phyloP scores from a whole-genome alignment of 352 stramenopile genomes.

The Phytophthora megakarya region DNA sequence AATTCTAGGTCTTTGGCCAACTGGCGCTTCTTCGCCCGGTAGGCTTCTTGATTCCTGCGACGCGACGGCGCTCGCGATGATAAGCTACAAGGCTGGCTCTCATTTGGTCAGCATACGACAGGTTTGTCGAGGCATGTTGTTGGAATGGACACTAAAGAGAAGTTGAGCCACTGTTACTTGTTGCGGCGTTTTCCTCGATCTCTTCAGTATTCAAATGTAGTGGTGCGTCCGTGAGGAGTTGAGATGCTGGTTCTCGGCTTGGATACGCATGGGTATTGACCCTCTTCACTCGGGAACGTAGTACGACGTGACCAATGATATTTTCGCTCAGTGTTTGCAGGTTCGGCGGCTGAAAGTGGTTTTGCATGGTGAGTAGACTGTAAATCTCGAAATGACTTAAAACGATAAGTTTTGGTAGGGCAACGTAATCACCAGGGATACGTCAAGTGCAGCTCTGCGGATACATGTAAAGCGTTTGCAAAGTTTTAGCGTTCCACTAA shows the following conservation, averaged over 20 bases:
- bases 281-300: neutral
- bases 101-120: neutral
- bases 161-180: neutral
- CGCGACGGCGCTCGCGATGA: neutral
- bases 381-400: no score
- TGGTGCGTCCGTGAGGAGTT: no score
- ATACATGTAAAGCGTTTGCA: no score
- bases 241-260: no score
- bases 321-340: neutral
- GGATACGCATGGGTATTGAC: neutral
- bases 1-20: neutral
- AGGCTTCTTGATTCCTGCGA: neutral
- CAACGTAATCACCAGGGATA: no score
- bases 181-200: neutral
- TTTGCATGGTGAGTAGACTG: neutral
- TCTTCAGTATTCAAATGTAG: neutral
- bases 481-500: no score
- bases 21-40: neutral
- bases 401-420: no score
- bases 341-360: neutral
- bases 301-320: neutral
- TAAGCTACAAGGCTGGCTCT: neutral
- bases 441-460: no score
- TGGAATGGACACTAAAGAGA: no score
- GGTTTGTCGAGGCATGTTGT: neutral